Conservation (phyloP, 768 basidiomycete species). For the Gymnopilus junonius region DNA sequence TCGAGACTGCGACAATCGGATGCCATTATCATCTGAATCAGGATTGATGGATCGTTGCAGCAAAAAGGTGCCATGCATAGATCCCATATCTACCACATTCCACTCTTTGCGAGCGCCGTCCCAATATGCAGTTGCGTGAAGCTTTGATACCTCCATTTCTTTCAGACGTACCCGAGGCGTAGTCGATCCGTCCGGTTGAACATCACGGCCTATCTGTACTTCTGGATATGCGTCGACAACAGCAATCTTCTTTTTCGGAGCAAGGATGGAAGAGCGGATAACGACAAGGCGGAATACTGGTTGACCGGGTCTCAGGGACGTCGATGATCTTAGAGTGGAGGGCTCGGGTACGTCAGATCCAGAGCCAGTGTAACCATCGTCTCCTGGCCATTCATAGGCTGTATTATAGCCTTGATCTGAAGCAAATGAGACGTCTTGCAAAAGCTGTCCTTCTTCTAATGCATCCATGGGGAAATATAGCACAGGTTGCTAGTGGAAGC, state of each 20-base stretch:
- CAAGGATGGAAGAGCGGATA: constrained; percentile 61
- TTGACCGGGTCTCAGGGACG: constrained; percentile 20
- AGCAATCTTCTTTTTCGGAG: constrained; percentile 47
- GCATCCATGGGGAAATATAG: constrained; percentile 14
- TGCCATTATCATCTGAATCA: constrained; percentile 34
- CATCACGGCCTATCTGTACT: constrained; percentile 77
- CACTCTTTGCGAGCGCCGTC: constrained; percentile 61
- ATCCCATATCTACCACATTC: constrained; percentile 85
- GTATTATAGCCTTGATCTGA: constrained; percentile 47
- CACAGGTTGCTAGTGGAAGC: constrained; percentile 2
- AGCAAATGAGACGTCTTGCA: constrained; percentile 3
- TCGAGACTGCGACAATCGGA: constrained; percentile 66
- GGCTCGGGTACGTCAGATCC: not conserved
- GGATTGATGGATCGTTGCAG: constrained; percentile 31
- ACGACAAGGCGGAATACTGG: constrained; percentile 56
- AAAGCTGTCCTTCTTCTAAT: constrained; percentile 24
- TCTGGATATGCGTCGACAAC: constrained; percentile 57
- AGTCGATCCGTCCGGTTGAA: constrained; percentile 49
- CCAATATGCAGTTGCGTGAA: constrained; percentile 80
- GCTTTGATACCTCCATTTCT: constrained; percentile 84
- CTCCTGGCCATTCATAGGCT: constrained; percentile 65
- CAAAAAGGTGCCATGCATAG: constrained; percentile 82
- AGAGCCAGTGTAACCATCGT: constrained; percentile 15
- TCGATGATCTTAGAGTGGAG: constrained; percentile 12
- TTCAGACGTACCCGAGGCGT: constrained; percentile 74